phyloP scores from a whole-genome alignment of 352 stramenopile genomes.

The Plasmopara muralis region DNA sequence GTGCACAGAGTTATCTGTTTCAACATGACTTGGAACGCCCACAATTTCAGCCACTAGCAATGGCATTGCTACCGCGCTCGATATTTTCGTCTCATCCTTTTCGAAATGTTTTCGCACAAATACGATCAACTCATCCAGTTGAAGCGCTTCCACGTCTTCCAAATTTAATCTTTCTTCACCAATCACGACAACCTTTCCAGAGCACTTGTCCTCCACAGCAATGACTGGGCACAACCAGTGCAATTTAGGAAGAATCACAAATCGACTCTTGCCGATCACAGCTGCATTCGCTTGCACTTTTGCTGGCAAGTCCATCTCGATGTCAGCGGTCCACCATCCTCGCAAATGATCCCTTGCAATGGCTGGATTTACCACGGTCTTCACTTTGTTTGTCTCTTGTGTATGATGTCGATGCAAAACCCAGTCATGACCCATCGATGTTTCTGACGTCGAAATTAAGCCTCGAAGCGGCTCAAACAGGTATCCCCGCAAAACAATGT shows the following conservation, averaged over 20 bases:
- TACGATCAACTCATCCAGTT: slow-evolving; percentile 29
- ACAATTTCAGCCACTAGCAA: slow-evolving; percentile 56
- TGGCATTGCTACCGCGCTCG: slow-evolving; percentile 43
- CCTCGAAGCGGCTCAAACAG: slow-evolving; percentile 55
- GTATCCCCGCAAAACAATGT: slow-evolving; percentile 55
- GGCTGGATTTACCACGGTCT: slow-evolving; percentile 18
- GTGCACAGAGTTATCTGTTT: not conserved
- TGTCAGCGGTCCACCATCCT: slow-evolving; percentile 60
- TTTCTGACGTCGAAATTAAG: slow-evolving; percentile 41
- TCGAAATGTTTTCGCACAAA: slow-evolving; percentile 39
- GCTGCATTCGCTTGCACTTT: slow-evolving; percentile 30
- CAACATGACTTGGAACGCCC: slow-evolving; percentile 15
- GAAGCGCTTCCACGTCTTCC: slow-evolving; percentile 24
- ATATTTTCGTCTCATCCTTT: slow-evolving; percentile 20
- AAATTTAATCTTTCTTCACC: slow-evolving; percentile 32
- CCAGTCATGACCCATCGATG: slow-evolving; percentile 42
- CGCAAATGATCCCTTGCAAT: slow-evolving; percentile 43
- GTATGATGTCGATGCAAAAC: slow-evolving; percentile 30
- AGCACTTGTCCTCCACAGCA: slow-evolving; percentile 21
- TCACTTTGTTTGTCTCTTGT: not conserved
- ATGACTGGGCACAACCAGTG: slow-evolving; percentile 56
- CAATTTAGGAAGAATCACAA: slow-evolving; percentile 61
- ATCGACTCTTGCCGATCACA: slow-evolving; percentile 33
- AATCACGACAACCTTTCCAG: slow-evolving; percentile 20
- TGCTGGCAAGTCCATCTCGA: slow-evolving; percentile 32